Percentiles rank a stretch among this genome's conserved stretches.
Evolutionary conservation across 306 rosid genomes (phyloP).

Genomic region (Bauhinia variegata): DNA sequence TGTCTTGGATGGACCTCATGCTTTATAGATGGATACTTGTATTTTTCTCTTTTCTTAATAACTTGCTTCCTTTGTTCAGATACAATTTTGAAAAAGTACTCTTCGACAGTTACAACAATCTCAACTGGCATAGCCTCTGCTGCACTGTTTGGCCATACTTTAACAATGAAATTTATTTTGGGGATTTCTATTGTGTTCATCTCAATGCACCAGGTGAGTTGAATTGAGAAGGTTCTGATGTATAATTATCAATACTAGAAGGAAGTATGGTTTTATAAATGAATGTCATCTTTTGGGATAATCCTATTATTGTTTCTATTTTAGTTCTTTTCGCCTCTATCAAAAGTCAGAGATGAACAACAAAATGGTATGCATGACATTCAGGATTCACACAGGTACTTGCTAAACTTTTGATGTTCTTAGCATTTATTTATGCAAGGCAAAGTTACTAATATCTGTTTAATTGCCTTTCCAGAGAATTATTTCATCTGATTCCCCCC

Average conservation of each 20-base stretch:
- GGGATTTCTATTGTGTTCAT: constrained; percentile 98
- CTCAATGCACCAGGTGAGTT: constrained; percentile 96
- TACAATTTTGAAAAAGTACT: constrained; percentile 96
- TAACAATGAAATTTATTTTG: constrained; percentile 86
- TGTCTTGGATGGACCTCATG: constrained; percentile 13
- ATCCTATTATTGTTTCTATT: constrained; percentile 29
- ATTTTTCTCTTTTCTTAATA: constrained; percentile 5
- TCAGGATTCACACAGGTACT: constrained; percentile 69
- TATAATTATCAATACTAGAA: constrained; percentile 5
- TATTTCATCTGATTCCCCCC: no score
- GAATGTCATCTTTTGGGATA: constrained; percentile 21
- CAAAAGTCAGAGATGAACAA: constrained; percentile 80
- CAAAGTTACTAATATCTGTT: constrained; percentile 15
- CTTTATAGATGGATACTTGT: constrained; percentile 18
- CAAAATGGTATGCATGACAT: constrained; percentile 73
- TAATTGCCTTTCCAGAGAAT: neutral
- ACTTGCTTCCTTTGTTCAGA: constrained; percentile 58
- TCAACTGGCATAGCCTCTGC: constrained; percentile 99
- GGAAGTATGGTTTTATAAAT: neutral
- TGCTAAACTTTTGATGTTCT: constrained; percentile 35
- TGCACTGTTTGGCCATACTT: constrained; percentile 83
- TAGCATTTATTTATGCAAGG: neutral
- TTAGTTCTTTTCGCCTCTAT: constrained; percentile 88
- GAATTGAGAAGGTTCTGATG: constrained; percentile 31
- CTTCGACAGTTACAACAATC: constrained; percentile 97